phyloP scores from a whole-genome alignment of 768 basidiomycete species.

The Calocybe indica region DNA sequence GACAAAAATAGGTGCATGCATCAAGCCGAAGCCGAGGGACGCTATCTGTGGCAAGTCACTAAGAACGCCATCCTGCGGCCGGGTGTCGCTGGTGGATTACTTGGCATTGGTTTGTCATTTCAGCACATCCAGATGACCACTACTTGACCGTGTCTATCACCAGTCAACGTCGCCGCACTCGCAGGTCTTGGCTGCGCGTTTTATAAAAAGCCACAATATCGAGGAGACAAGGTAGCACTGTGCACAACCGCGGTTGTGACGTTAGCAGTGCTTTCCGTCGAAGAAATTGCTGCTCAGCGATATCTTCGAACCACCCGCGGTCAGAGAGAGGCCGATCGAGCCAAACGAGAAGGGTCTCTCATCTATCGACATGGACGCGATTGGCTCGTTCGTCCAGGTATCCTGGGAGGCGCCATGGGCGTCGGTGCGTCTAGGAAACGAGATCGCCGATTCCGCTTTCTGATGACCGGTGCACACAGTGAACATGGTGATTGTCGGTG shows the following conservation, averaged over 20 bases:
- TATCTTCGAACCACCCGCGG: constrained; percentile 56
- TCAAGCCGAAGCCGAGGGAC: constrained; percentile 44
- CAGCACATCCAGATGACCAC: neutral
- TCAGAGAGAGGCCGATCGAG: constrained; percentile 49
- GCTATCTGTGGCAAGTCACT: constrained; percentile 44
- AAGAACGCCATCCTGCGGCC: constrained; percentile 57
- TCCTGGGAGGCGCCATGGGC: constrained; percentile 61
- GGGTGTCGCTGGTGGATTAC: constrained; percentile 63
- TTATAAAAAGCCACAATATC: constrained; percentile 56
- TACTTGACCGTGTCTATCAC: neutral
- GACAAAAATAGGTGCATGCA: constrained; percentile 27
- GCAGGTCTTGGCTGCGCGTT: constrained; percentile 56
- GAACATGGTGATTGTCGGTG: constrained; percentile 58
- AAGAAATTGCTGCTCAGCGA: constrained; percentile 60
- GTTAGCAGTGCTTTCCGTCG: constrained; percentile 49
- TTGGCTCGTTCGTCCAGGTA: constrained; percentile 54
- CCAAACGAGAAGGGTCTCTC: constrained; percentile 48
- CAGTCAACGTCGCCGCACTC: constrained; percentile 70
- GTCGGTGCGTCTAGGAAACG: constrained; percentile 33
- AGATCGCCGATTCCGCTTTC: neutral
- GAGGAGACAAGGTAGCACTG: constrained; percentile 49
- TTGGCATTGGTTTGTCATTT: constrained; percentile 53
- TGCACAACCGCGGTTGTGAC: constrained; percentile 48
- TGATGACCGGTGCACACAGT: constrained; percentile 25
- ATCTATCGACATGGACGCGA: constrained; percentile 52